A percentile compares a stretch with the other conserved stretches of the same genome.
These are phyloP conservation scores for Phytopythium montanum DNA, from an alignment of 352 stramenopile species.

Conservation along the genomic window DNA sequence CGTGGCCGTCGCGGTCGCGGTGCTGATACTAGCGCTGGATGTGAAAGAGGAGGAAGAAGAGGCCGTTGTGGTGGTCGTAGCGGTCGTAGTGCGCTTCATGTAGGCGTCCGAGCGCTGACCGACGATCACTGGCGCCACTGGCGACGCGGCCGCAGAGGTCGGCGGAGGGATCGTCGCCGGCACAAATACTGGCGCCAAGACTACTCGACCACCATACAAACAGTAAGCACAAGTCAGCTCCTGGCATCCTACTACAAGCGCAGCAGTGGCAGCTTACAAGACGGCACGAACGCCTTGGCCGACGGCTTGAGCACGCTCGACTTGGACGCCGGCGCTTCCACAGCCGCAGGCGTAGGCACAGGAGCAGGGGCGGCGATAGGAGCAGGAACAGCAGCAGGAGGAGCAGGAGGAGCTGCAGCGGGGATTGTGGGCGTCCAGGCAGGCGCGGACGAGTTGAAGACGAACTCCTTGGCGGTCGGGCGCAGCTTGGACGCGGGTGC, in stretches of 20 bases:
- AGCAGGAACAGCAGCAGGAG: not conserved
- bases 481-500: constrained; percentile 42
- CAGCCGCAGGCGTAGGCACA: constrained; percentile 7
- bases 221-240: not conserved
- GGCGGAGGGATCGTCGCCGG: constrained; percentile 20
- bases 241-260: not conserved
- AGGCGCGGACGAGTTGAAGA: constrained; percentile 53
- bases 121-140: constrained; percentile 11
- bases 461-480: constrained; percentile 56
- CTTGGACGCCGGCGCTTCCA: constrained; percentile 12
- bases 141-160: constrained; percentile 19
- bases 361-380: not conserved
- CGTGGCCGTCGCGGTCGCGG: constrained; percentile 11
- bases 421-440: constrained; percentile 37
- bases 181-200: constrained; percentile 32
- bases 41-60: constrained; percentile 4
- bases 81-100: constrained; percentile 14
- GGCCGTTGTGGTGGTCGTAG: not conserved
- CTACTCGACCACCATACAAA: constrained; percentile 8
- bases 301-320: constrained; percentile 45
- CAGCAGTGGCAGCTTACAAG: constrained; percentile 21
- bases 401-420: not conserved
- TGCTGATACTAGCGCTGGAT: constrained; percentile 10
- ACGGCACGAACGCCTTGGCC: constrained; percentile 59
- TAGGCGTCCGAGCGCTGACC: constrained; percentile 7